Percentiles rank a stretch among this genome's conserved stretches.
Evolutionary conservation across 2,329 filamentous ascomycete species (phyloP).

Genomic region (Fusarium scirpi): DNA sequence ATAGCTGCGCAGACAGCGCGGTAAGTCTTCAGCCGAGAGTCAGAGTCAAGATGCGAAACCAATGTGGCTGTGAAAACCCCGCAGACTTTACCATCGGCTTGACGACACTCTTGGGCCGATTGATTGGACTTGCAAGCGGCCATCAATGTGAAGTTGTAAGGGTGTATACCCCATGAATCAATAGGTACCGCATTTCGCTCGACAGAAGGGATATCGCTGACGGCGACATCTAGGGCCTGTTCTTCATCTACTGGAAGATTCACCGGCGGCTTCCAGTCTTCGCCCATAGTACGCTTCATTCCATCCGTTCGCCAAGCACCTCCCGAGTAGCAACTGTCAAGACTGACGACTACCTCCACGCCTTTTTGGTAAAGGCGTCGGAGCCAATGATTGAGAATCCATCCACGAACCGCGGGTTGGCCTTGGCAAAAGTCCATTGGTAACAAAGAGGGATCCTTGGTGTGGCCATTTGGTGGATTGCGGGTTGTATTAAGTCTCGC

Average conservation of each 20-base stretch:
- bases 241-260: background rate
- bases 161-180: conserved; percentile 13
- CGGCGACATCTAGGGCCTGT: background rate
- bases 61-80: conserved; percentile 4
- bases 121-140: conserved; percentile 9
- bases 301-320: conserved; percentile 10
- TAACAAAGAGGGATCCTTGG: conserved; percentile 14
- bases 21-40: conserved; percentile 8
- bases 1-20: conserved; percentile 3
- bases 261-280: background rate
- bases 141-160: conserved; percentile 22
- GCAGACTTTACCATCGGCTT: background rate
- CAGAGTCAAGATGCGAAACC: background rate
- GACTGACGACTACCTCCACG: conserved; percentile 11
- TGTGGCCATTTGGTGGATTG: background rate
- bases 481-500: background rate
- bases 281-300: background rate
- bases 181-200: background rate
- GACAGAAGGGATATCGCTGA: background rate
- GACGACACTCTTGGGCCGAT: background rate
- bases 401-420: conserved; percentile 15
- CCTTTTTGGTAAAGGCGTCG: conserved; percentile 7
- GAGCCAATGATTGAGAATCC: conserved; percentile 19
- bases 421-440: conserved; percentile 9
- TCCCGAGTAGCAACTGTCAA: conserved; percentile 23